A percentile compares a stretch with the other conserved stretches of the same genome.
These are phyloP conservation scores for Penicillium sp. DNA, from an alignment of 2,329 filamentous ascomycete genomes.

Conservation along the genomic window DNA sequence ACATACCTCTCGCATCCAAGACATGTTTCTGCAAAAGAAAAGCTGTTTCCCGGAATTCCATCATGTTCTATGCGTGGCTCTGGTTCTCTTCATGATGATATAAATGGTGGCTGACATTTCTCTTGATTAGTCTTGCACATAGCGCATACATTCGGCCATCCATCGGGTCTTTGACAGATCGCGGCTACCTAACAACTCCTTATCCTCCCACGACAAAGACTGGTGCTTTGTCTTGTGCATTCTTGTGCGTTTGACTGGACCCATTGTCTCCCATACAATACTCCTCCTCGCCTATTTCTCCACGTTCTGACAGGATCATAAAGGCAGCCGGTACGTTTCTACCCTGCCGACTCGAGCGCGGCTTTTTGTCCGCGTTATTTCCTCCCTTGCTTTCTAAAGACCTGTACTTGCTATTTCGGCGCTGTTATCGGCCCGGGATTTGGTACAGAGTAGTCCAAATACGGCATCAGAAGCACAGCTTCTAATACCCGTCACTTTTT, in stretches of 20 bases:
- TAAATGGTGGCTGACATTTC: constrained; percentile 5
- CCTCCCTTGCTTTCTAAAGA: not conserved
- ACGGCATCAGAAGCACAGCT: too few relatives aligned
- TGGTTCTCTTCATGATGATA: constrained; percentile 1
- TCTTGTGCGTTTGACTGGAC: constrained; percentile 12
- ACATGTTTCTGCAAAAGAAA: not conserved
- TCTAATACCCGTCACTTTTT: too few relatives aligned
- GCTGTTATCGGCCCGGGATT: too few relatives aligned
- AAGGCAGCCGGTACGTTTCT: not conserved
- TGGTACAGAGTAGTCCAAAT: too few relatives aligned
- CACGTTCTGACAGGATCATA: constrained; percentile 23
- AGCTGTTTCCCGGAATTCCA: constrained; percentile 6
- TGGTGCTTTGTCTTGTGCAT: constrained; percentile 25
- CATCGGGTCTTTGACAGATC: constrained; percentile 17
- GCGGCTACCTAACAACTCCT: constrained; percentile 9
- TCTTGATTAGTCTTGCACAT: constrained; percentile 23
- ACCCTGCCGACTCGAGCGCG: not conserved
- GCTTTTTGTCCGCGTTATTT: not conserved
- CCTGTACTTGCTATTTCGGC: not conserved
- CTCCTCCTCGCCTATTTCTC: constrained; percentile 3
- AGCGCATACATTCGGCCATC: constrained; percentile 18
- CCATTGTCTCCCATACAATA: constrained; percentile 11
- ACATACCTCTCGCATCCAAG: constrained; percentile 19
- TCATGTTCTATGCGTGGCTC: constrained; percentile 1
- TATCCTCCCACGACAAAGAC: constrained; percentile 27